A percentile compares a stretch with the other conserved stretches of the same genome.
These are phyloP conservation scores for Aureobasidium sp. DNA, from an alignment of 2,329 filamentous ascomycete species.

Conservation along the genomic window DNA sequence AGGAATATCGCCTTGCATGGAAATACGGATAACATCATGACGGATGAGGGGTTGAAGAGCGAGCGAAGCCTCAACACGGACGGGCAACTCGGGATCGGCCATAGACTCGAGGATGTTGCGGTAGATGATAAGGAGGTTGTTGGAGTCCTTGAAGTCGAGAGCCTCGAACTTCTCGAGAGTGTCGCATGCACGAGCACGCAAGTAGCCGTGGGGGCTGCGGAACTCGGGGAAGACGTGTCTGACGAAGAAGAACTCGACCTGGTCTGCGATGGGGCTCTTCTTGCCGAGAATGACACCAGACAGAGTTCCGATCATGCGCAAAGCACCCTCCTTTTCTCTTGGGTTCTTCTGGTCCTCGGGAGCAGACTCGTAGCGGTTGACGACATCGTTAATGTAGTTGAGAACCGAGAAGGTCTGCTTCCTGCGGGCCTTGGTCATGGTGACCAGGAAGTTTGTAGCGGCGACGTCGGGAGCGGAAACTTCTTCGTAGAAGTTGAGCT, in stretches of 20 bases:
- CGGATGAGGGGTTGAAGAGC: slow-evolving; percentile 92
- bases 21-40: slow-evolving; percentile 85
- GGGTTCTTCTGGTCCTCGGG: slow-evolving; percentile 87
- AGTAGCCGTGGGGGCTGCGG: slow-evolving; percentile 80
- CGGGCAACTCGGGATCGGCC: slow-evolving; percentile 86
- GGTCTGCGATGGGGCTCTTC: slow-evolving; percentile 95
- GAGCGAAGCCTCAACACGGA: slow-evolving; percentile 86
- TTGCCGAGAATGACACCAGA: slow-evolving; percentile 92
- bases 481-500: slow-evolving; percentile 96
- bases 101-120: slow-evolving; percentile 94
- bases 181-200: slow-evolving; percentile 90
- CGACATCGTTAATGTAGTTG: slow-evolving; percentile 88
- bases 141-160: slow-evolving; percentile 91
- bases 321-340: slow-evolving; percentile 87
- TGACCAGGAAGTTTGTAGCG: slow-evolving; percentile 92
- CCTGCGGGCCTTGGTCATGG: slow-evolving; percentile 84
- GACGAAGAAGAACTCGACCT: slow-evolving; percentile 97
- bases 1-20: slow-evolving; percentile 96
- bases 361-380: slow-evolving; percentile 82
- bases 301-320: slow-evolving; percentile 94
- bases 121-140: slow-evolving; percentile 94
- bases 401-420: slow-evolving; percentile 95
- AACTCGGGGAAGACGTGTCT: slow-evolving; percentile 98
- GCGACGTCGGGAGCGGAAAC: slow-evolving; percentile 91
- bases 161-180: slow-evolving; percentile 97